Percentiles rank a stretch among this genome's conserved stretches.
These are phyloP conservation scores for Lentinula sp. DNA, from an alignment of 768 basidiomycete species.

Conservation along the genomic window DNA sequence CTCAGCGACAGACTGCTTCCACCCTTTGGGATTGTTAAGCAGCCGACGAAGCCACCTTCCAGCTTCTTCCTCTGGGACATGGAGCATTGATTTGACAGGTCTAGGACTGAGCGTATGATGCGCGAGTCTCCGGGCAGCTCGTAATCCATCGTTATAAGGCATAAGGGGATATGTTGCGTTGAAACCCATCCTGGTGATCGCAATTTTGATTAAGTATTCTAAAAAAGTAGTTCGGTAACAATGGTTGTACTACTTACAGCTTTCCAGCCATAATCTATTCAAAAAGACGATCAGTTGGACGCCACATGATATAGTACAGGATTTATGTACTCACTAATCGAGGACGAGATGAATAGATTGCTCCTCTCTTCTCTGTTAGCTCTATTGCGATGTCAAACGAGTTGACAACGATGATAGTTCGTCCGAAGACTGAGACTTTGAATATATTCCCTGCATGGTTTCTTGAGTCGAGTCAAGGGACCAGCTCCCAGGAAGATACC, in stretches of 20 bases:
- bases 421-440: conserved; percentile 11
- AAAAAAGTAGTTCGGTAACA: background rate
- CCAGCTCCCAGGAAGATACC: background rate
- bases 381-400: conserved; percentile 28
- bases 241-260: background rate
- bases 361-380: conserved; percentile 32
- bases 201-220: conserved; percentile 1
- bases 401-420: conserved; percentile 23
- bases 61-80: background rate
- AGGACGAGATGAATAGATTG: conserved; percentile 29
- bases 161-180: conserved; percentile 2
- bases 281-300: background rate
- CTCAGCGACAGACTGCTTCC: conserved; percentile 2
- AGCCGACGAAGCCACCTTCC: background rate
- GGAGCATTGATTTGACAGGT: background rate
- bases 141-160: background rate
- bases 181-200: background rate
- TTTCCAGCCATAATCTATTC: background rate
- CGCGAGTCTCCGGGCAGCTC: background rate
- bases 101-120: background rate
- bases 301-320: background rate
- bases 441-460: background rate
- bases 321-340: conserved; percentile 2
- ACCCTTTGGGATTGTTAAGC: conserved; percentile 16
- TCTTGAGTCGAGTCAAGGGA: background rate